Conservation (phyloP, 2,329 filamentous ascomycete species). For the Xylariaceae sp. region DNA sequence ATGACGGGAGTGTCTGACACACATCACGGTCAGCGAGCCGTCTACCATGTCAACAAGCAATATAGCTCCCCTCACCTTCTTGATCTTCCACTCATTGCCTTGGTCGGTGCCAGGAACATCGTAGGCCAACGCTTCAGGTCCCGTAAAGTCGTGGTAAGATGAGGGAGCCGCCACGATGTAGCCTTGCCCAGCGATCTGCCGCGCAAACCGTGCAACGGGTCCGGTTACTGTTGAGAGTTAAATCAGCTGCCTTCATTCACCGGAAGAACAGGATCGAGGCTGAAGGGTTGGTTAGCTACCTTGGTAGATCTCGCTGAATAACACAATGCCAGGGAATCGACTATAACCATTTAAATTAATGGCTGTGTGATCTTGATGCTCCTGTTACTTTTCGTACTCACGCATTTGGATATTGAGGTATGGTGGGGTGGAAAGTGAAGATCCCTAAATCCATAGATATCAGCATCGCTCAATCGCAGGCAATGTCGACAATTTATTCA, state of each 20-base stretch:
- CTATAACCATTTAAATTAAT: slow-evolving; percentile 33
- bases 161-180: slow-evolving; percentile 91
- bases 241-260: neutral
- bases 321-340: slow-evolving; percentile 76
- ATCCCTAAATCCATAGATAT: slow-evolving; percentile 55
- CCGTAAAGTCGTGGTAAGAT: slow-evolving; percentile 90
- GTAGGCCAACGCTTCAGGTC: slow-evolving; percentile 78
- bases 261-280: neutral
- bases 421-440: slow-evolving; percentile 81
- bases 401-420: slow-evolving; percentile 82
- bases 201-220: slow-evolving; percentile 81
- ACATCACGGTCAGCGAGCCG: slow-evolving; percentile 3
- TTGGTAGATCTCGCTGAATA: slow-evolving; percentile 96
- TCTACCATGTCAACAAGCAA: slow-evolving; percentile 3
- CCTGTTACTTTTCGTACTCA: slow-evolving; percentile 39
- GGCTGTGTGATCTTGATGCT: slow-evolving; percentile 6
- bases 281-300: slow-evolving; percentile 54
- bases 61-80: slow-evolving; percentile 53
- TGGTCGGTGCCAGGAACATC: slow-evolving; percentile 82
- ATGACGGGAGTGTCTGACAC: slow-evolving; percentile 69
- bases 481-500: slow-evolving; percentile 26
- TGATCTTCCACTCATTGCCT: slow-evolving; percentile 82
- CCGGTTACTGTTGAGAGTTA: slow-evolving; percentile 64
- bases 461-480: neutral
- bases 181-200: slow-evolving; percentile 87